Evolutionary conservation across 2,329 filamentous ascomycete species (phyloP), one percentile per base, ranked within the genome.

Genomic region (Cladosporium sphaerospermum): DNA sequence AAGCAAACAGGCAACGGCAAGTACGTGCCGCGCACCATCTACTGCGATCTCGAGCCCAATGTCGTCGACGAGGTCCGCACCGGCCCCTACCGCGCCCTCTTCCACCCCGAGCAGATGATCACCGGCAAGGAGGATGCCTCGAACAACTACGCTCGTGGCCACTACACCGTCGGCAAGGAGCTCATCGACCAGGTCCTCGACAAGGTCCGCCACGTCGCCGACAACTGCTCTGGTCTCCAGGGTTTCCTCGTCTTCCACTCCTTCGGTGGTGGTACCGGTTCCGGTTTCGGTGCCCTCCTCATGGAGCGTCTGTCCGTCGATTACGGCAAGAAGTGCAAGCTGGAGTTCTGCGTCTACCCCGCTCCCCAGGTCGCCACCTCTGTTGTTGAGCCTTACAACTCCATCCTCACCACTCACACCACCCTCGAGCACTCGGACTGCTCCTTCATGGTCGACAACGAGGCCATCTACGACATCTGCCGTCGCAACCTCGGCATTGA

Each of bases 271-370:
- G 93, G 93, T 80, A 99, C 93, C 66, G 93, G 93, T 68, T 99
- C 93, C 66, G 93, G 93, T 71, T 99, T 99, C 75, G 93, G 93
- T 77, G 93, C 93, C 67, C 85, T 99, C 64, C 81, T 99, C 67
- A 95, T 99, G 90, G 93, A 99, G 81, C 92, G 93, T 72, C 85
- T 99, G 58, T 97, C 93, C 34, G 89, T 96, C 69, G 93, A 99
- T 78, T 99, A 96, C 72, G 92, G 93, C 80, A 99, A 99, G 86
- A 99, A 99, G 86, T 95, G 88, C 83, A 99, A 99, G 86, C 84
- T 99, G 61, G 93, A 99, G 78, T 99, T 99, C 82, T 96, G 90
- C 69, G 91, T 99, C 70, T 99, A 99, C 80, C 93, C 93, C 69
- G 91, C 93, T 64, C 93, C 93, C 56, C 91, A 96, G 79, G 93